These are phyloP conservation scores for Coemansia sp. DNA, from an alignment of 192 early-diverging fungal genomes.

Conservation along the genomic window DNA sequence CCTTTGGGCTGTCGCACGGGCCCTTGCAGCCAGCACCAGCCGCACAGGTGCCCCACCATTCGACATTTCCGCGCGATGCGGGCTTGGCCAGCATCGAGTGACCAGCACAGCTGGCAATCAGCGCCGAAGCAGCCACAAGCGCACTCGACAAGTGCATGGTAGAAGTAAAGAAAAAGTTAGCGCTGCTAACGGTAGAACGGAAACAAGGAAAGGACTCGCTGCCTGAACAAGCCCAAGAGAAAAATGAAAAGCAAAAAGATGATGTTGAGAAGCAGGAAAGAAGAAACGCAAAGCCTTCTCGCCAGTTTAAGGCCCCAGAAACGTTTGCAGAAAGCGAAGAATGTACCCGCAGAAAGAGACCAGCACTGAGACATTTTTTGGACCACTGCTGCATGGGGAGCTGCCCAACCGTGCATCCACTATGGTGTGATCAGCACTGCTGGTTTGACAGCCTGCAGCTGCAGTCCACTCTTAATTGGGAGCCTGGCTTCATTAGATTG, in stretches of 20 bases:
- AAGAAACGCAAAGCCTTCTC: not conserved
- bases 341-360: not conserved
- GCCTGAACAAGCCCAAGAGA: constrained; percentile 21
- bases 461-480: not conserved
- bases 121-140: constrained; percentile 32
- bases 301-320: not conserved
- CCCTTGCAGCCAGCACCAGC: constrained; percentile 63
- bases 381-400: no score
- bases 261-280: constrained; percentile 4
- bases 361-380: no score
- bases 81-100: constrained; percentile 42
- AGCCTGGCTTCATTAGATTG: no score
- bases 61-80: constrained; percentile 37
- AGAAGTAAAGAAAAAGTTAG: constrained; percentile 1
- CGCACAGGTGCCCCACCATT: constrained; percentile 54
- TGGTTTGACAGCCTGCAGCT: not conserved
- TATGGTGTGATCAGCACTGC: not conserved
- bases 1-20: constrained; percentile 57
- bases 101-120: constrained; percentile 45
- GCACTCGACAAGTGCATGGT: constrained; percentile 35
- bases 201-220: constrained; percentile 9
- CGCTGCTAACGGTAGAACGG: constrained; percentile 2
- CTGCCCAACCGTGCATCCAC: not conserved
- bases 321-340: constrained; percentile 1
- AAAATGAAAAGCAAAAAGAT: constrained; percentile 14